Evolutionary conservation across 805 yeast species (phyloP).

Genomic region (Diddensiella transvaalensis): DNA sequence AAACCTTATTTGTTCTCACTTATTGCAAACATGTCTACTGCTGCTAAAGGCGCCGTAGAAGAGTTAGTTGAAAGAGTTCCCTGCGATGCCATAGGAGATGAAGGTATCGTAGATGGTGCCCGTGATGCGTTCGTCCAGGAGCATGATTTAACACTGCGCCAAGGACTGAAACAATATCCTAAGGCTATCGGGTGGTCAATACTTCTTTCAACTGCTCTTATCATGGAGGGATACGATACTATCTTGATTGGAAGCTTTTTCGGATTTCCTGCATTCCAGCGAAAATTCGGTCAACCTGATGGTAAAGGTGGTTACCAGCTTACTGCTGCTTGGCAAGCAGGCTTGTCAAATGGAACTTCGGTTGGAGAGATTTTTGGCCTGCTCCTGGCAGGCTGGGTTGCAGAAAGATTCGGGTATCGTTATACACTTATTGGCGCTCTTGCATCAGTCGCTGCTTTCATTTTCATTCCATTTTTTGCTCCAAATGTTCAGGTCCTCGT

Average conservation of each 20-base stretch:
- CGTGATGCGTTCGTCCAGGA: conserved; percentile 20
- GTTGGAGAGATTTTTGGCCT: conserved; percentile 45
- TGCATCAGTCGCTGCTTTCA: conserved; percentile 35
- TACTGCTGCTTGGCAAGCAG: conserved; percentile 24
- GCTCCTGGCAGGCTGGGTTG: conserved; percentile 41
- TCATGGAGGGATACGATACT: conserved; percentile 51
- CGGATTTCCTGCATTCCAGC: conserved; percentile 28
- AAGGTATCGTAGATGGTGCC: neutral
- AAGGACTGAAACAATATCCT: conserved; percentile 41
- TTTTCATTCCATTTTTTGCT: conserved; percentile 47
- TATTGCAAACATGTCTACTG: too few relatives aligned
- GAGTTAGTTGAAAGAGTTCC: neutral
- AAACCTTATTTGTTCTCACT: too few relatives aligned
- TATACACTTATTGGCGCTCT: conserved; percentile 39
- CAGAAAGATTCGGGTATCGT: conserved; percentile 48
- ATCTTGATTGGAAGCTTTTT: conserved; percentile 40
- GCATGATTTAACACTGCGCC: conserved; percentile 26
- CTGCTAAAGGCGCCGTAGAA: neutral
- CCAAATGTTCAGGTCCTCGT: conserved; percentile 34
- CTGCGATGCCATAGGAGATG: neutral
- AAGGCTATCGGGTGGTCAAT: conserved; percentile 41
- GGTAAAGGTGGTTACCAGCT: conserved; percentile 27
- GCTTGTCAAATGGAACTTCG: conserved; percentile 16
- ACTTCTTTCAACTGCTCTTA: conserved; percentile 41
- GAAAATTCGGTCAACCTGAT: conserved; percentile 22